Evolutionary conservation across 305 asterid genomes (phyloP), one percentile per base, ranked within the genome.

Genomic region (Fraxinus velutina): DNA sequence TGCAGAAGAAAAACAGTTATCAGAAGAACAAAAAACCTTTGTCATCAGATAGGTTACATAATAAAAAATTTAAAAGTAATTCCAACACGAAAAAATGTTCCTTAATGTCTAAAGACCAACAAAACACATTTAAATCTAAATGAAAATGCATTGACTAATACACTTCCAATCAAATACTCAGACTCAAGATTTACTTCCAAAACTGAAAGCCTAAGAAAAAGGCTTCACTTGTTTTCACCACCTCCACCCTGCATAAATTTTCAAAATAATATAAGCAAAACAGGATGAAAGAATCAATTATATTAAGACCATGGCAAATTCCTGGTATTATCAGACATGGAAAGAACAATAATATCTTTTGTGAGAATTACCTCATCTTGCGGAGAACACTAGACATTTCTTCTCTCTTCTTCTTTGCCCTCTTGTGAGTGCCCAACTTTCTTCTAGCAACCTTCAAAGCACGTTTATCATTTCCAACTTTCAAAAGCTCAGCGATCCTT

Each of bases 401-500:
- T 90, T 92, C 96, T 90, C 96, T 91, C 93, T 92, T 92, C 91
- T 80, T 89, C 87, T 92, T 92, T 52, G 96, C 97, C 77, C 97
- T 92, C 90, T 91, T 92, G 92, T 92, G 97, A 55, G 97, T 92
- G 32, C 97, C 97, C 92, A 92, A 86, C 78, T 92, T 92, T 86
- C 97, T 70, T 92, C 91, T 91, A 75, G 95, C 97, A 0, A 92
- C 98, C 92, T 90, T 92, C 80, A 92, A 75, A 24, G 98, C 98
- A 76, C 98, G 94, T 89, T 94, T 94, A 87, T 94, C 98, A 82
- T 94, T 94, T 0, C 97, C 97, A 57, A 94, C 98, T 75, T 92
- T 94, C 13, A 94, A 94, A 90, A 94, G 98, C 68, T 94, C 98
- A 32, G 96, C 89, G 79, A 93, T 91, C 80, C 96, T 89, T 87